Evolutionary conservation across 805 yeast genomes (phyloP).

Genomic region (Suhomyces faveliae): DNA sequence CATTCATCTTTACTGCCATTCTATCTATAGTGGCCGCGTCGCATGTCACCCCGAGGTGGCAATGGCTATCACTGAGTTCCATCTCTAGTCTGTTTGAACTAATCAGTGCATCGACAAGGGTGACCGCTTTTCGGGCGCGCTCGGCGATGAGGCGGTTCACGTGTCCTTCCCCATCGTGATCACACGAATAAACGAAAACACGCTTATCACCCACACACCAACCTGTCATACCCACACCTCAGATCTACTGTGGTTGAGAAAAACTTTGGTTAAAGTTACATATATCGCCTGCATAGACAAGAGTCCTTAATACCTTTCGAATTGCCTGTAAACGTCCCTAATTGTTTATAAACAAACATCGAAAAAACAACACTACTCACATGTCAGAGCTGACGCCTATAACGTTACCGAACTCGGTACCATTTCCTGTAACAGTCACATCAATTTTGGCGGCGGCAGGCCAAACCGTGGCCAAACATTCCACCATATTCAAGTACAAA

Average conservation of each 20-base stretch:
- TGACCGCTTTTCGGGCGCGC: not conserved
- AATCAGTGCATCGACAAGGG: not conserved
- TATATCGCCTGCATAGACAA: not conserved
- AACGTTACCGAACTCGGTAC: slow-evolving; percentile 57
- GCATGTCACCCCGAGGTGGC: slow-evolving; percentile 29
- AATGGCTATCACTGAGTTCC: slow-evolving; percentile 30
- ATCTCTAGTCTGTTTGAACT: not conserved
- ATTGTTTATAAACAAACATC: too few species aligned
- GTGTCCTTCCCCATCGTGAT: not conserved
- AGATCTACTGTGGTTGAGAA: not conserved
- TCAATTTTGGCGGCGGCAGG: slow-evolving; percentile 47
- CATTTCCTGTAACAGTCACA: slow-evolving; percentile 66
- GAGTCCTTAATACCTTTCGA: not conserved
- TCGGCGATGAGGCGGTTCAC: not conserved
- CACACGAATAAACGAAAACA: slow-evolving; percentile 1
- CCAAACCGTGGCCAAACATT: slow-evolving; percentile 48
- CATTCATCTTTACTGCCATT: slow-evolving; percentile 11
- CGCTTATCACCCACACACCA: not conserved
- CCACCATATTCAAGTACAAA: slow-evolving; percentile 57
- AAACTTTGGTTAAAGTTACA: not conserved
- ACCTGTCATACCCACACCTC: not conserved
- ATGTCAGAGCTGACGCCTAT: slow-evolving; percentile 47
- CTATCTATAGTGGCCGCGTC: slow-evolving; percentile 7
- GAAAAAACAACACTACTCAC: not conserved
- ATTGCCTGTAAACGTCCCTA: too few species aligned